These are phyloP conservation scores for Diaporthe humulicola DNA, from an alignment of 2,329 filamentous ascomycete species.

Conservation along the genomic window DNA sequence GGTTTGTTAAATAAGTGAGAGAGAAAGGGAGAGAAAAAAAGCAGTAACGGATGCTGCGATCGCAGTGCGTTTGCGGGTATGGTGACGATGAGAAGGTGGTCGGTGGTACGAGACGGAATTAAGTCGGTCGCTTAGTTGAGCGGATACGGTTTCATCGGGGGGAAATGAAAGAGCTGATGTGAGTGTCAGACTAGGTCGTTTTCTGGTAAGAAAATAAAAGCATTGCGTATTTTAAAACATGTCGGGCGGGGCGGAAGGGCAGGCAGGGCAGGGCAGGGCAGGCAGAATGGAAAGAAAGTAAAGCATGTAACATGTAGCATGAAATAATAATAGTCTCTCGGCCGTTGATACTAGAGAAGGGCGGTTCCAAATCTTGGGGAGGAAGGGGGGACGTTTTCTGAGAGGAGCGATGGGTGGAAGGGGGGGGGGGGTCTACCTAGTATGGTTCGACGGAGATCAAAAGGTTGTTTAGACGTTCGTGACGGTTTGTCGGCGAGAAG, in stretches of 20 bases:
- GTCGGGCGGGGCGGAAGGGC: constrained; percentile 25
- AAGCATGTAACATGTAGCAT: constrained; percentile 29
- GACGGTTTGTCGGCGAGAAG: constrained; percentile 19
- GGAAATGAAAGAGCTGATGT: constrained; percentile 31
- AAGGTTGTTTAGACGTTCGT: constrained; percentile 30
- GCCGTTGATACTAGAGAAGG: constrained; percentile 11
- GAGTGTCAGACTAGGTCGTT: constrained; percentile 30
- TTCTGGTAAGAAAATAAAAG: constrained; percentile 27
- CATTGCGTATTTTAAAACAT: constrained; percentile 30
- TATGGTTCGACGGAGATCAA: constrained; percentile 24
- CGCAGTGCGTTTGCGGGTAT: no score
- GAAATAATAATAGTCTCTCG: constrained; percentile 31
- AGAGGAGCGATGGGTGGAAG: neutral
- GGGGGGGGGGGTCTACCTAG: constrained; percentile 33
- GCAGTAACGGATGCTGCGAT: neutral
- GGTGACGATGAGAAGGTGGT: constrained; percentile 18
- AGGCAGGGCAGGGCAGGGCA: constrained; percentile 31
- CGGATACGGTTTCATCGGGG: constrained; percentile 27
- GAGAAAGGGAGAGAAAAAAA: neutral
- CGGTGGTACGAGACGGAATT: constrained; percentile 24
- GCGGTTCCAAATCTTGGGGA: constrained; percentile 12
- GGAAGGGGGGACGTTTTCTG: neutral
- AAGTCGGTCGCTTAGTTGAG: constrained; percentile 28
- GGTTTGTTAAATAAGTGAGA: neutral
- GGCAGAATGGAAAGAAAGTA: constrained; percentile 29